These are phyloP conservation scores for Fomitopsis schrenkii DNA, from an alignment of 1,284 basidiomycete genomes.

Conservation along the genomic window DNA sequence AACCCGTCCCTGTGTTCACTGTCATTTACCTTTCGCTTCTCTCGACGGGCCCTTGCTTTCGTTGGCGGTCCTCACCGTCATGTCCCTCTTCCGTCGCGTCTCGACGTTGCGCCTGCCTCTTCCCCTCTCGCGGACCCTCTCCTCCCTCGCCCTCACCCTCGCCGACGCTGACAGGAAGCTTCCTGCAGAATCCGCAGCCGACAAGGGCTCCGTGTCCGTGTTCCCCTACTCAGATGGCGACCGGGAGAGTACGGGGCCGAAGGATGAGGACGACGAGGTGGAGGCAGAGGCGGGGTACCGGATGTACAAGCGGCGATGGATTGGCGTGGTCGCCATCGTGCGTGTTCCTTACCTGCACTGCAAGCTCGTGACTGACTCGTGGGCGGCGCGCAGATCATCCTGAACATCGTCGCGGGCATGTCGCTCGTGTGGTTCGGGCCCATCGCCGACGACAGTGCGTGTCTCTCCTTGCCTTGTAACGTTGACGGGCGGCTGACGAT, in stretches of 20 bases:
- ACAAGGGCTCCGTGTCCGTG: conserved; percentile 7
- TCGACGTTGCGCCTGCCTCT: neutral
- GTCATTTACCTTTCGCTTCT: too few species aligned
- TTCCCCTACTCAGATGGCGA: conserved; percentile 12
- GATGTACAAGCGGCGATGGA: conserved; percentile 64
- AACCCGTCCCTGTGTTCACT: too few species aligned
- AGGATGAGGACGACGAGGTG: conserved; percentile 7
- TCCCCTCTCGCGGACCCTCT: neutral
- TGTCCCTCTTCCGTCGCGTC: too few species aligned
- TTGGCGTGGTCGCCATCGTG: conserved; percentile 60
- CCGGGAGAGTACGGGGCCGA: conserved; percentile 14
- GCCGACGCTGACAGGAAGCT: neutral
- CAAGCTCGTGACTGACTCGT: too few species aligned
- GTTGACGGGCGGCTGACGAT: neutral
- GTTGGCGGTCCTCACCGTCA: too few species aligned
- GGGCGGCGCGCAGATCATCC: neutral
- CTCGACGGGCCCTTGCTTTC: too few species aligned
- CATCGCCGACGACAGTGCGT: conserved; percentile 58
- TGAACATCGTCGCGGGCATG: conserved; percentile 54
- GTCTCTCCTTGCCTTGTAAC: neutral
- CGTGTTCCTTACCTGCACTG: conserved; percentile 11
- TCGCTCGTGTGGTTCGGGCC: conserved; percentile 73
- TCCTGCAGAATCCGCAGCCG: neutral
- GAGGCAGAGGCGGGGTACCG: conserved; percentile 35
- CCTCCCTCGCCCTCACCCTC: neutral